These are phyloP conservation scores for Mollisiaceae sp. DNA, from an alignment of 2,329 filamentous ascomycete species.

Conservation along the genomic window DNA sequence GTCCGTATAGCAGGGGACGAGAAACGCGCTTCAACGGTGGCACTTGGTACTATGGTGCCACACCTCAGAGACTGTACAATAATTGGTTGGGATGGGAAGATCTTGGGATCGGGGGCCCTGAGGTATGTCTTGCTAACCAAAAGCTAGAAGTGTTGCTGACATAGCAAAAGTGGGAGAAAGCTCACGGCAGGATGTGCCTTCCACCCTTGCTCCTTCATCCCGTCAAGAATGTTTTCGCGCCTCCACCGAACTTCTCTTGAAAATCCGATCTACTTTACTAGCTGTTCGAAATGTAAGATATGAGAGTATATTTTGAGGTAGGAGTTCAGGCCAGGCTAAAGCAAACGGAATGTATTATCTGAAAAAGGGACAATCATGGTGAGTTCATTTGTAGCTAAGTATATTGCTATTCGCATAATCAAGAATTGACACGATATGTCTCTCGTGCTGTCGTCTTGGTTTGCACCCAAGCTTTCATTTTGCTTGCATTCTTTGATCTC, in stretches of 20 bases:
- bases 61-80: slow-evolving; percentile 62
- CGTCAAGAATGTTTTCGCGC: slow-evolving; percentile 62
- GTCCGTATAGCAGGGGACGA: slow-evolving; percentile 63
- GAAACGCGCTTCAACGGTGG: slow-evolving; percentile 62
- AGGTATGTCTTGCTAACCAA: slow-evolving; percentile 29
- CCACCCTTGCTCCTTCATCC: slow-evolving; percentile 65
- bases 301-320: not conserved
- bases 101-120: slow-evolving; percentile 56
- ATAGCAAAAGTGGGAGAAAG: slow-evolving; percentile 55
- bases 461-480: not conserved
- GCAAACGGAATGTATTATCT: slow-evolving; percentile 6
- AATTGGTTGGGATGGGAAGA: slow-evolving; percentile 68
- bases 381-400: not conserved
- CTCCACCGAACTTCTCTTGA: slow-evolving; percentile 47
- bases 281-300: not conserved
- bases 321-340: not conserved
- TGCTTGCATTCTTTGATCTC: not conserved
- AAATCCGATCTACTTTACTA: slow-evolving; percentile 16
- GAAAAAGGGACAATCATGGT: not conserved
- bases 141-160: slow-evolving; percentile 11
- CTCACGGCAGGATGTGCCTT: slow-evolving; percentile 61
- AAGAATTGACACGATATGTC: not conserved
- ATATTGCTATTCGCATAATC: not conserved
- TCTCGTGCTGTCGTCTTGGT: not conserved
- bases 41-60: slow-evolving; percentile 66